Base-by-base conservation (phyloP, 1,284 basidiomycete genomes). In the Cryptococcus deneoformans region DNA sequence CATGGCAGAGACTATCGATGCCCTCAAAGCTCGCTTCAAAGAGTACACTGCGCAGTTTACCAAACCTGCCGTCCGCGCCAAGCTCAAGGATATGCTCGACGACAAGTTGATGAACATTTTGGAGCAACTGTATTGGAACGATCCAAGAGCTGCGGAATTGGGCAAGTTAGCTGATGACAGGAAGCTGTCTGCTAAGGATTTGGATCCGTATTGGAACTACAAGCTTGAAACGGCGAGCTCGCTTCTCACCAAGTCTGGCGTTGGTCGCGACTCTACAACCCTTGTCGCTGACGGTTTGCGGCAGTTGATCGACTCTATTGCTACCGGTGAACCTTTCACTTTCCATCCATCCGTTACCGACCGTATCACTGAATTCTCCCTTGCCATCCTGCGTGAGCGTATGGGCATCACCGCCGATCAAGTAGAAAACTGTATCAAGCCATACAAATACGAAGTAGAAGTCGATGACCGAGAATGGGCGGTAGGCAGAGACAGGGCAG, bases 401-500 rank as follows among this genome's bases (percentile, higher is more conserved):
- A 89, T 97, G 60, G 89, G 90, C 8, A 79, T 97, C 54, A 93
- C 96, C 3, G 88, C 92, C 1, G 96, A 99, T 74, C 95, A 99
- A 79, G 96, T 99, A 7, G 96, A 99, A 82, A 99, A 99, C 79
- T 96, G 92, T 77, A 96, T 99, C 82, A 99, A 99, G 80, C 96
- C 96, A 37, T 98, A 87, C 85, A 98, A 99, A 81, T 97, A 97
- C 75, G 93, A 97, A 70, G 87, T 95, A 34, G 82, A 83, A 62
- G 76, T 83, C 5, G 91, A 96, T 63, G 83, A 84, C 10, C 81
- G 86, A 44, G 94, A 98, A 74, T 99, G 96, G 96, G 91, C 92
- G 67, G 71, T 81, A 3, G 95, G 95, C 0, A 81, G 94, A 39
- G 81, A 82, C 61, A 81, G 86, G 52, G 86, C 92, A 0, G 82